Base-by-base conservation (phyloP, 345 rosid genomes). In the Trapa incisa region DNA sequence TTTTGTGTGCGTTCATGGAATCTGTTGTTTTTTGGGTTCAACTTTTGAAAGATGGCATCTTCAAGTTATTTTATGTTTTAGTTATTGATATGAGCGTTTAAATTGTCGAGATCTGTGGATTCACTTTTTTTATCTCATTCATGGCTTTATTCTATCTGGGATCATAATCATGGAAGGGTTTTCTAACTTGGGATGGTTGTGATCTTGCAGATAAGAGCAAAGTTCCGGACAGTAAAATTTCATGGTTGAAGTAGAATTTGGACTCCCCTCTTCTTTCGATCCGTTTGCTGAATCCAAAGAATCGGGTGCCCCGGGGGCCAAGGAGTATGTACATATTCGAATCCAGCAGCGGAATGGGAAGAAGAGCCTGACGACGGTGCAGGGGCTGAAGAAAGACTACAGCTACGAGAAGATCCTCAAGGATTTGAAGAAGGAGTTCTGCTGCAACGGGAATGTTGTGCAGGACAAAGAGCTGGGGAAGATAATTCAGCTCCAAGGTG, bases 401-500 rank as follows among this genome's bases (percentile, higher is more conserved):
- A 81, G 91, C 80, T 89, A 85, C 74, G 85, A 82, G 69, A 87
- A 77, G 80, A 85, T 91, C 50, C 89, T 91, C 47, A 91, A 87
- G 75, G 89, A 87, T 69, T 77, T 91, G 2, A 86, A 91, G 77
- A 89, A 85, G 33, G 89, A 86, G 32, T 88, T 91, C 67, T 88
- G 97, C 69, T 63, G 97, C 74, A 90, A 90, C 69, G 96, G 96
- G 17, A 88, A 86, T 70, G 96, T 93, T 29, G 96, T 93, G 61
- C 85, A 87, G 48, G 94, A 90, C 83, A 89, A 86, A 61, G 90
- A 79, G 47, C 82, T 90, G 0, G 97, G 98, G 29, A 91, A 93
- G 79, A 83, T 93, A 68, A 88, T 92, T 61, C 98, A 92, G 70
- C 94, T 93, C n/a, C 98, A 93, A 65, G 97, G 97, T 41, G 97